Evolutionary conservation across 441 rosid genomes (phyloP), one percentile per base, ranked within the genome.

Genomic region (Theobroma grandiflorum): DNA sequence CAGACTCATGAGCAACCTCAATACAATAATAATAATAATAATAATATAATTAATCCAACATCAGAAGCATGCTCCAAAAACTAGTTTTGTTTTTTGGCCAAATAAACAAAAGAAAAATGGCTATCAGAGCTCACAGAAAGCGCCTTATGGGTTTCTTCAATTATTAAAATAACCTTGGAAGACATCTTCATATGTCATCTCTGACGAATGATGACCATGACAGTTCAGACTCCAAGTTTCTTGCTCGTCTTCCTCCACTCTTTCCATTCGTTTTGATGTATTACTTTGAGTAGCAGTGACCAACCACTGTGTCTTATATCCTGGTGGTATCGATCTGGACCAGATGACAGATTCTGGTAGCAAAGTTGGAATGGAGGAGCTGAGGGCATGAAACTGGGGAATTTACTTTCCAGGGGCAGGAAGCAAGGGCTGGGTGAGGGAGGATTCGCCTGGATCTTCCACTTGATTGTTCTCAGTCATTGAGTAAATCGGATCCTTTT

Each of bases 391-490:
- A 49, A 15, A 37, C 73, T 76, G n/a, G 58, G 62, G 38, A 45
- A 12, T 35, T 79, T 47, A 83, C 78, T 55, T 71, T 3, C 62
- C 52, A 38, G 33, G 38, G 38, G 71, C 15, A 72, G 82, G 76
- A 81, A 88, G 80, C 62, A 92, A 75, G 37, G 89, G 91, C 55
- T 82, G 83, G 64, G 71, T 59, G 43, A 88, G 16, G 68, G 82
- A 83, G 72, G 87, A 85, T 70, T 10, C 74, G 35, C 69, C 78
- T 16, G 75, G 43, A 76, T 55, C 58, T 72, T 80, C 63, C 12
- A 70, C 63, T 49, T 50, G 65, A 64, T 20, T 80, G 64, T 70
- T 42, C 26, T 81, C 83, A 2, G 87, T 57, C 35, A 61, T 9
- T 14, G 74, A 77, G 68, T 63, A 14, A 65, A 77, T 71, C 3